Percentiles rank a stretch among this genome's conserved stretches.
Evolutionary conservation across 495 filamentous ascomycete genomes (phyloP).

Genomic region (Pseudoneurospora amorphoporcata): DNA sequence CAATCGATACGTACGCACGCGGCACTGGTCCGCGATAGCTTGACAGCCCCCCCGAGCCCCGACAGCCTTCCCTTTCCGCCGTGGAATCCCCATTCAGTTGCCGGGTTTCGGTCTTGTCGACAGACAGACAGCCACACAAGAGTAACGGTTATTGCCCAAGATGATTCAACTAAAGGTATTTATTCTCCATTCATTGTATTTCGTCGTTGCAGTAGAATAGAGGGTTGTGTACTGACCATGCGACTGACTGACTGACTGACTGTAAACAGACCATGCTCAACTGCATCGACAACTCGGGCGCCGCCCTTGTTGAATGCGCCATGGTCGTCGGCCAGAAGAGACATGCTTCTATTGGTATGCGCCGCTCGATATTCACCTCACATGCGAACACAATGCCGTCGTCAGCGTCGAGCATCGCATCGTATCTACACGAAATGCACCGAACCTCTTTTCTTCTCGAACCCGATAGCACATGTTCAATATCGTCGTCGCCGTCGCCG

Average conservation of each 20-base stretch:
- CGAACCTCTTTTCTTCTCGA: background rate
- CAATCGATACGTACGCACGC: background rate
- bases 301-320: slow-evolving; percentile 93
- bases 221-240: slow-evolving; percentile 5
- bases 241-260: background rate
- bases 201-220: too few species aligned
- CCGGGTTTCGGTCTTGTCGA: background rate
- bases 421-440: background rate
- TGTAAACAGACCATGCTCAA: slow-evolving; percentile 80
- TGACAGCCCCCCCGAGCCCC: too few species aligned
- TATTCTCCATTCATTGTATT: background rate
- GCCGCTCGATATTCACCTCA: background rate
- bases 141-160: slow-evolving; percentile 28
- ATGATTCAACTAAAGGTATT: slow-evolving; percentile 98
- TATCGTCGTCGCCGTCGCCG: background rate
- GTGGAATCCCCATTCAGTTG: background rate
- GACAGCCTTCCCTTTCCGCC: background rate
- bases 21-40: too few species aligned
- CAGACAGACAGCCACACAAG: background rate
- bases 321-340: slow-evolving; percentile 85
- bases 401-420: background rate
- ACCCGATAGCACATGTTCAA: background rate
- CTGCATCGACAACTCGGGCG: slow-evolving; percentile 99
- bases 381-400: background rate
- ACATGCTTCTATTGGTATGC: slow-evolving; percentile 79